Percentiles rank a stretch among this genome's conserved stretches.
Conservation (phyloP, 495 filamentous ascomycete genomes). For the Penicillium pancosmium region DNA sequence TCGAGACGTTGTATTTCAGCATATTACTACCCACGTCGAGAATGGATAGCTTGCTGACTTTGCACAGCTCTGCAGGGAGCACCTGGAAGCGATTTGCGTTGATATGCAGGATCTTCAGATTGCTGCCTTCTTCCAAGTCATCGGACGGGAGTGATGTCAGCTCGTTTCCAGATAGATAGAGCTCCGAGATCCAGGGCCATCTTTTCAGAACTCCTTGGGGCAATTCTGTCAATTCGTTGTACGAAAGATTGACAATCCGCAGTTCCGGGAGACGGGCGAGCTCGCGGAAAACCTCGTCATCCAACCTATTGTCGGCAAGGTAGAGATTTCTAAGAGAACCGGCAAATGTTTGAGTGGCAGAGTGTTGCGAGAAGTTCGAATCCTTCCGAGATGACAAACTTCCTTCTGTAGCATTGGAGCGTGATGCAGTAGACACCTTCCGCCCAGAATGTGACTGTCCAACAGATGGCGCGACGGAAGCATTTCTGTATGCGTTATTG, state of each 20-base stretch:
- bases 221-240: constrained; percentile 92
- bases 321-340: constrained; percentile 80
- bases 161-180: constrained; percentile 96
- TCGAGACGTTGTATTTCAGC: constrained; percentile 99
- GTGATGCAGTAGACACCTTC: constrained; percentile 82
- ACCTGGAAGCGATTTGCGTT: constrained; percentile 98
- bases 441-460: constrained; percentile 63
- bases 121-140: constrained; percentile 84
- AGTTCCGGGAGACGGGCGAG: constrained; percentile 80
- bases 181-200: constrained; percentile 85
- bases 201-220: constrained; percentile 82
- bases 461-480: constrained; percentile 78
- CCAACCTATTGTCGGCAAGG: constrained; percentile 89
- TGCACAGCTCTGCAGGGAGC: constrained; percentile 91
- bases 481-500: constrained; percentile 65
- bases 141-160: constrained; percentile 89
- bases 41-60: constrained; percentile 85
- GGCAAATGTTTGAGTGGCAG: constrained; percentile 77
- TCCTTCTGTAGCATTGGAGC: constrained; percentile 56
- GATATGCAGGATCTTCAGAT: constrained; percentile 88
- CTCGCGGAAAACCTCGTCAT: constrained; percentile 93
- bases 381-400: constrained; percentile 78
- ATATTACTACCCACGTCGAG: constrained; percentile 94
- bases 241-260: constrained; percentile 88
- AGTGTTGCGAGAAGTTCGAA: constrained; percentile 72